Percentiles rank a stretch among this genome's conserved stretches.
These are phyloP conservation scores for Filobasidium wieringae DNA, from an alignment of 768 basidiomycete species.

Conservation along the genomic window DNA sequence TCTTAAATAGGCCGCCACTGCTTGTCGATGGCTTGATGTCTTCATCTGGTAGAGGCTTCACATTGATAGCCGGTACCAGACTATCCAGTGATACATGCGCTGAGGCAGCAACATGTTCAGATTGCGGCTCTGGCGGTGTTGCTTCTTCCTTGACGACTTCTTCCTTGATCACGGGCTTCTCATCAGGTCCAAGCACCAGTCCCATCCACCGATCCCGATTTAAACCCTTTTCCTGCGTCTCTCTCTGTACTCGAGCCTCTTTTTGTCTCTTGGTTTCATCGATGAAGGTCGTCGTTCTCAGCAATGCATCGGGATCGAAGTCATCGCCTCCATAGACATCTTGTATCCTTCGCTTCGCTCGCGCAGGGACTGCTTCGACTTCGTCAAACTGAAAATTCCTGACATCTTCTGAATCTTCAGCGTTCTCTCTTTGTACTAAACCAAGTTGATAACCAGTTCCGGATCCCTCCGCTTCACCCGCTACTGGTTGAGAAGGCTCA, in stretches of 20 bases:
- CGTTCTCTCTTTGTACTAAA: not conserved
- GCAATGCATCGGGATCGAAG: constrained; percentile 63
- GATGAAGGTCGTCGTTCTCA: constrained; percentile 17
- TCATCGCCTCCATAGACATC: constrained; percentile 49
- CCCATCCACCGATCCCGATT: constrained; percentile 13
- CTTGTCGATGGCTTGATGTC: constrained; percentile 33
- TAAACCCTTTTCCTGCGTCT: constrained; percentile 7
- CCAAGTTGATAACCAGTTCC: not conserved
- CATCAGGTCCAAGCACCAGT: constrained; percentile 1
- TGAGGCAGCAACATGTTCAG: not conserved
- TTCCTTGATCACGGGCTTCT: constrained; percentile 7
- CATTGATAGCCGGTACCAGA: not conserved
- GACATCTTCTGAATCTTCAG: constrained; percentile 17
- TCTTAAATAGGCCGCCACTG: constrained; percentile 18
- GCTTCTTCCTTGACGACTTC: not conserved
- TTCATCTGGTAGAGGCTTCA: constrained; percentile 10
- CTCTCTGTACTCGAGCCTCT: constrained; percentile 13
- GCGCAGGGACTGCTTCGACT: constrained; percentile 11
- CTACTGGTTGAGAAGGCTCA: constrained; percentile 18
- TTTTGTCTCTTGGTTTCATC: constrained; percentile 12
- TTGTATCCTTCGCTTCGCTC: constrained; percentile 58
- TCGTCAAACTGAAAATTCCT: constrained; percentile 46
- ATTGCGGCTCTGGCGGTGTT: not conserved
- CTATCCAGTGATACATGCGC: not conserved
- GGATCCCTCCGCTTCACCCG: constrained; percentile 16